Conservation (phyloP, 2,329 filamentous ascomycete species). For the Fusarium ambrosium region DNA sequence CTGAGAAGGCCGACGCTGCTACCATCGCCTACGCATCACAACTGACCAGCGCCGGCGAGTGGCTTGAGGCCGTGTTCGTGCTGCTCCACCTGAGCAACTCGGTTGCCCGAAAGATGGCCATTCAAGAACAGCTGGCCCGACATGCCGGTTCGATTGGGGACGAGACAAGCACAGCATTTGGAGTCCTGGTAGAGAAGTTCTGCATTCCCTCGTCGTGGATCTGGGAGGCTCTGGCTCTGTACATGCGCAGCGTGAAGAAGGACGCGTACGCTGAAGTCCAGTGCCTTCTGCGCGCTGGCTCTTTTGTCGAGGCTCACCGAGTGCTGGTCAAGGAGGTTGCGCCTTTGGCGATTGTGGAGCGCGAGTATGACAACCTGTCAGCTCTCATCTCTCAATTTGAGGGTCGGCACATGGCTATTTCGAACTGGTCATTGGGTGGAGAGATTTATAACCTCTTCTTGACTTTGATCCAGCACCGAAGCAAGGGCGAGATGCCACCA, state of each 20-base stretch:
- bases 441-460: conserved; percentile 80
- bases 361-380: conserved; percentile 79
- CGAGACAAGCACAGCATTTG: conserved; percentile 68
- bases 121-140: conserved; percentile 80
- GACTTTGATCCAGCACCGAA: conserved; percentile 61
- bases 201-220: conserved; percentile 84
- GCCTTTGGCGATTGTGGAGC: conserved; percentile 84
- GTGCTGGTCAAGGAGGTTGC: conserved; percentile 86
- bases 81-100: conserved; percentile 79
- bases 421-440: conserved; percentile 83
- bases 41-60: conserved; percentile 73
- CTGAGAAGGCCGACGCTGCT: conserved; percentile 74
- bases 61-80: conserved; percentile 81
- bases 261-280: conserved; percentile 80
- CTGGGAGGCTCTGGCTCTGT: conserved; percentile 87
- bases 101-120: conserved; percentile 72
- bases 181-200: conserved; percentile 72
- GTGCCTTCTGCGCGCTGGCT: conserved; percentile 82
- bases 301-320: conserved; percentile 84
- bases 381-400: conserved; percentile 80
- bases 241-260: conserved; percentile 79
- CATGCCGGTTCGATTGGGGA: conserved; percentile 77
- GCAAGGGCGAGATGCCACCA: conserved; percentile 56
- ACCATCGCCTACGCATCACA: conserved; percentile 76
- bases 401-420: conserved; percentile 70